A percentile compares a stretch with the other conserved stretches of the same genome.
Evolutionary conservation across 2,329 filamentous ascomycete species (phyloP).

Genomic region (Periconia macrospinosa): DNA sequence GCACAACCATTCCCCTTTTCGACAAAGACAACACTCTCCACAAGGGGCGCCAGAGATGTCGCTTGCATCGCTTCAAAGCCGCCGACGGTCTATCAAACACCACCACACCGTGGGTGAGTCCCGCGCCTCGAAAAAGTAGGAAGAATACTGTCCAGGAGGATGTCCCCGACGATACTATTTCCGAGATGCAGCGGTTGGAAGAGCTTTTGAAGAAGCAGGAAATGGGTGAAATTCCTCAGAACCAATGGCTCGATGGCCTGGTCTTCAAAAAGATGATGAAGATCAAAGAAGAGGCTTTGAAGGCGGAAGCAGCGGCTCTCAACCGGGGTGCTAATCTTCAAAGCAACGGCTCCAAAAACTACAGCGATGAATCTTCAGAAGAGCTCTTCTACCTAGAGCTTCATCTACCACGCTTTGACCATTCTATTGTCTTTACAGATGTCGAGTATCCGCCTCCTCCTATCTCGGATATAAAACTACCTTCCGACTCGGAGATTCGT

Average conservation of each 20-base stretch:
- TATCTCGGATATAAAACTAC: constrained; percentile 72
- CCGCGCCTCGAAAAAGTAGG: constrained; percentile 56
- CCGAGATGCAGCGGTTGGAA: constrained; percentile 87
- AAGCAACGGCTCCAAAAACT: constrained; percentile 7
- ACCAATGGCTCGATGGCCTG: constrained; percentile 94
- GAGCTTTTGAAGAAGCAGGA: constrained; percentile 95
- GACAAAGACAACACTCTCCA: constrained; percentile 88
- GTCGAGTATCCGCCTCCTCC: constrained; percentile 87
- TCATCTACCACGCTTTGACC: constrained; percentile 92
- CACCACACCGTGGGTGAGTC: constrained; percentile 70
- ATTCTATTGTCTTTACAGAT: constrained; percentile 92
- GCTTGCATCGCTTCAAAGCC: constrained; percentile 75
- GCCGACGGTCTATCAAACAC: constrained; percentile 85
- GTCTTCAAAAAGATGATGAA: constrained; percentile 91
- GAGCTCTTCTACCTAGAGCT: constrained; percentile 82
- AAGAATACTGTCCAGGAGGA: constrained; percentile 52
- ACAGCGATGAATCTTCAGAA: constrained; percentile 43
- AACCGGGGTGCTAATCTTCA: constrained; percentile 19
- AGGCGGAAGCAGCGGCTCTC: constrained; percentile 43
- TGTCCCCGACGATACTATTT: constrained; percentile 65
- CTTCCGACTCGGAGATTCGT: constrained; percentile 64
- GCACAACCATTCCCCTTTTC: constrained; percentile 89
- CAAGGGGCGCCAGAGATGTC: constrained; percentile 90
- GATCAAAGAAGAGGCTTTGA: constrained; percentile 46
- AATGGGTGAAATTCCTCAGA: constrained; percentile 90